Percentiles rank a stretch among this genome's conserved stretches.
These are phyloP conservation scores for Boletus smithii DNA, from an alignment of 1,284 basidiomycete species.

Conservation along the genomic window DNA sequence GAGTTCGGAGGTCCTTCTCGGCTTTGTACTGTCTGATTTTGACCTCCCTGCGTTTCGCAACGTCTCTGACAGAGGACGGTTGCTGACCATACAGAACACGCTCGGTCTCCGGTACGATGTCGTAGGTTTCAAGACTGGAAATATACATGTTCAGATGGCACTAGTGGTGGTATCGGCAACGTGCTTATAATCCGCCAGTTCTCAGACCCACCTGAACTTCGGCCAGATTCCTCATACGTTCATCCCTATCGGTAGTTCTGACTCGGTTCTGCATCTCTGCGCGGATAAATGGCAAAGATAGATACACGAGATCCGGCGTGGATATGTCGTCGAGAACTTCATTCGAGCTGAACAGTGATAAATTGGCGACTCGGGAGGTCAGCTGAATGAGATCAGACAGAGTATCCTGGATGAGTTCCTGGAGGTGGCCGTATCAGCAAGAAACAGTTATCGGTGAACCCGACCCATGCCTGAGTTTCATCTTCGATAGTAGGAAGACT, in stretches of 20 bases:
- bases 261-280: conserved; percentile 72
- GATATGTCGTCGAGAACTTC: conserved; percentile 83
- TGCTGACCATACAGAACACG: conserved; percentile 50
- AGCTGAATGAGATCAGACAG: conserved; percentile 52
- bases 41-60: conserved; percentile 68
- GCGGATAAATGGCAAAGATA: conserved; percentile 70
- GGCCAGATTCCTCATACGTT: conserved; percentile 56
- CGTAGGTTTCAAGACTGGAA: conserved; percentile 61
- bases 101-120: conserved; percentile 64
- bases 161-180: conserved; percentile 38
- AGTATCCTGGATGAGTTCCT: conserved; percentile 59
- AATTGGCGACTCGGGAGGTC: conserved; percentile 46
- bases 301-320: conserved; percentile 76
- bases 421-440: conserved; percentile 15
- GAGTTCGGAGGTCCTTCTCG: conserved; percentile 73
- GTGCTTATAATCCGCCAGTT: conserved; percentile 12
- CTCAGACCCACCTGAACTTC: conserved; percentile 56
- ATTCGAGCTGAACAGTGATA: conserved; percentile 84
- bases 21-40: conserved; percentile 87
- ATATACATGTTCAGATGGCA: conserved; percentile 57
- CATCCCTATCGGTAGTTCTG: conserved; percentile 54
- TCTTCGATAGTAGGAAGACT: conserved; percentile 47
- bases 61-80: conserved; percentile 53
- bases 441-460: background rate
- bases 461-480: conserved; percentile 45